Evolutionary conservation across 2,329 filamentous ascomycete species (phyloP), one percentile per base, ranked within the genome.

Genomic region (Trichoderma citrinoviride): DNA sequence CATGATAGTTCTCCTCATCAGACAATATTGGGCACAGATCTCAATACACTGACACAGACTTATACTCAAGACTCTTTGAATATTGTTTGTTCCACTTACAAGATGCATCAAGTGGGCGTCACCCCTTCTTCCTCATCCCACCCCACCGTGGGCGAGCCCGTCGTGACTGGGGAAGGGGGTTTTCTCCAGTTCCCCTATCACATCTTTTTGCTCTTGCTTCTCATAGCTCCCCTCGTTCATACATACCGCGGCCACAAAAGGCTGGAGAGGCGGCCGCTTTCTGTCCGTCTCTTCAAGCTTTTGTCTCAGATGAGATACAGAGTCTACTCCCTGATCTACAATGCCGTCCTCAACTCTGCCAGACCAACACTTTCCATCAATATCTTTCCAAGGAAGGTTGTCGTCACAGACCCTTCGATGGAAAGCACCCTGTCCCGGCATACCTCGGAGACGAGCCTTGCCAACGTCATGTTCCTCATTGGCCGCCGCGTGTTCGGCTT

Each of bases 401-500:
- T 74, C 19, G 64, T 75, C 17, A 72, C 68, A 5, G 66, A 71
- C 49, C 73, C 73, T 15, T 71, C 69, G 15, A 66, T 75, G 63
- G 73, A 75, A 55, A 67, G 71, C 29, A 64, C 66, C 1, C 68
- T 75, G 2, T 67, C 72, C 0, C 70, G 71, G 4, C 72, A 75
- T 25, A 71, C 71, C 3, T 68, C 66, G 1, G 72, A 75, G 17
- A 75, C 72, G 3, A 74, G 73, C 2, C 68, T 75, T 14, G 70
- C 73, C 12, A 72, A 74, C 46, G 70, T 74, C 46, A 70, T 75
- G 5, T 71, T 72, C 12, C 66, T 73, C 10, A 71, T 75, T 46
- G 73, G 73, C 0, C 67, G 69, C 14, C 69, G 72, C 1, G 67
- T 75, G 6, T 74, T 75, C 33, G 63, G 66, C 19, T 67, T 75